phyloP scores from a whole-genome alignment of 306 rosid species.

The Carpinus viminea region DNA sequence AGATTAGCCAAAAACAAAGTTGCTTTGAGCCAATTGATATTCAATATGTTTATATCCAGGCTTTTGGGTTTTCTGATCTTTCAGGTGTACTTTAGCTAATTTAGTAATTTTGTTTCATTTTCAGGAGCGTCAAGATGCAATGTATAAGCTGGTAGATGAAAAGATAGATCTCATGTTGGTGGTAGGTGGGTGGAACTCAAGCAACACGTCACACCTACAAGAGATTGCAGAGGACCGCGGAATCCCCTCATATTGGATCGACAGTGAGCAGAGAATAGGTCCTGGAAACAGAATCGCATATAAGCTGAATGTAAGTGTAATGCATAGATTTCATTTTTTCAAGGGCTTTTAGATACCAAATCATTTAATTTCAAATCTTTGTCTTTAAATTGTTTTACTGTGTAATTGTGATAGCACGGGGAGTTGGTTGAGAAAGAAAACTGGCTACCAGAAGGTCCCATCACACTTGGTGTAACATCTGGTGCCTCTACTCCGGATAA shows the following conservation, averaged over 20 bases:
- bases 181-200: slow-evolving; percentile 97
- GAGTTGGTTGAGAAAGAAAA: slow-evolving; percentile 93
- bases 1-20: not conserved
- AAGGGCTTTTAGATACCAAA: slow-evolving; percentile 8
- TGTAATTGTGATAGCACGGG: slow-evolving; percentile 60
- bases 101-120: slow-evolving; percentile 16
- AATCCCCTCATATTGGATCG: slow-evolving; percentile 96
- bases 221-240: slow-evolving; percentile 95
- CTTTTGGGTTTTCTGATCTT: not conserved
- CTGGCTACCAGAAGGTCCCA: slow-evolving; percentile 82
- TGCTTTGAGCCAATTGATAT: not conserved
- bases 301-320: slow-evolving; percentile 68
- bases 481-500: slow-evolving; percentile 99
- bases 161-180: slow-evolving; percentile 82
- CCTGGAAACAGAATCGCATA: slow-evolving; percentile 89
- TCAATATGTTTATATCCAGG: not conserved
- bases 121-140: slow-evolving; percentile 99
- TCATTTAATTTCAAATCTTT: slow-evolving; percentile 1
- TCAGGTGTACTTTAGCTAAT: slow-evolving; percentile 2
- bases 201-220: slow-evolving; percentile 96
- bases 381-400: not conserved
- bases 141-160: slow-evolving; percentile 88
- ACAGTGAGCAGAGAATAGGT: slow-evolving; percentile 89
- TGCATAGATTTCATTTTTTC: slow-evolving; percentile 12
- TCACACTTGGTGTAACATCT: slow-evolving; percentile 87